Conservation (phyloP, 306 rosid species). For the Dryas alaskensis region DNA sequence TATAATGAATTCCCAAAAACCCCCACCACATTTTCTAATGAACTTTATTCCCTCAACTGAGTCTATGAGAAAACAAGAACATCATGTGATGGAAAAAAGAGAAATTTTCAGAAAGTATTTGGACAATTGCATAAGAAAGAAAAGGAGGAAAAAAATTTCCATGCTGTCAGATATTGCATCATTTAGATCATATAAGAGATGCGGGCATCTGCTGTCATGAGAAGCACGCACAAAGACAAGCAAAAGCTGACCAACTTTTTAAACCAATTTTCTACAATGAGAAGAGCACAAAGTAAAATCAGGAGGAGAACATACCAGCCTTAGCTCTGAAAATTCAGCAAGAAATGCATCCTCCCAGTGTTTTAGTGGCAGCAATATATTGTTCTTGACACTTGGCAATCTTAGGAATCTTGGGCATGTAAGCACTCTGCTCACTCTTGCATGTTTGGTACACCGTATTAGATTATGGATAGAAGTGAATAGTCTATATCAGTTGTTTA, state of each 20-base stretch:
- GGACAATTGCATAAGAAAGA: background rate
- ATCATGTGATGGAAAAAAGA: background rate
- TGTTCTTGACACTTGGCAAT: constrained; percentile 77
- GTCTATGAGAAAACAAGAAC: background rate
- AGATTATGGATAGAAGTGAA: too few species aligned
- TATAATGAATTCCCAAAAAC: background rate
- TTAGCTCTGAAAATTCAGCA: constrained; percentile 67
- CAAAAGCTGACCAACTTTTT: constrained; percentile 5
- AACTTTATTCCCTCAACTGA: background rate
- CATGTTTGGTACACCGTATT: too few species aligned
- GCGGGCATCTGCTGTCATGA: constrained; percentile 44
- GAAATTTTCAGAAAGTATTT: background rate
- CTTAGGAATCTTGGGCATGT: constrained; percentile 83
- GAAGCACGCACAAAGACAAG: background rate
- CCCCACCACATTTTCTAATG: background rate
- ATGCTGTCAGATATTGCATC: constrained; percentile 40
- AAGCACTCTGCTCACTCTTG: constrained; percentile 74
- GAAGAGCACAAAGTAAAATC: background rate
- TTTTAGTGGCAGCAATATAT: constrained; percentile 53
- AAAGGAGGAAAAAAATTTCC: background rate
- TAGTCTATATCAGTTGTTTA: too few species aligned
- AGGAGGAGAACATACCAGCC: constrained; percentile 52
- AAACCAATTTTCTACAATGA: background rate
- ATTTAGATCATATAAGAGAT: constrained; percentile 64
- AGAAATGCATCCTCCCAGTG: constrained; percentile 86